phyloP scores from a whole-genome alignment of 345 rosid genomes.

The Bruguiera sexangula region DNA sequence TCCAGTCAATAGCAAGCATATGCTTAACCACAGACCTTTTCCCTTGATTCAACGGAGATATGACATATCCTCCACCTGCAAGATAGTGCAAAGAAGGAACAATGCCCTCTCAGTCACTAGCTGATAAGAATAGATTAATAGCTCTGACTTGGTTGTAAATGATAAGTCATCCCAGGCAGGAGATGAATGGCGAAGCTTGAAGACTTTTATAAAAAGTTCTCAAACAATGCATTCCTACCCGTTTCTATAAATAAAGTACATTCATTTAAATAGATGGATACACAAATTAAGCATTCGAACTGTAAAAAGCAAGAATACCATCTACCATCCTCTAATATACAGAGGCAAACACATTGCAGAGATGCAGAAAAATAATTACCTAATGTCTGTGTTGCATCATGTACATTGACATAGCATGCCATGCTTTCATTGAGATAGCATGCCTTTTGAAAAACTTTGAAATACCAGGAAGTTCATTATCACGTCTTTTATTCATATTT shows the following conservation, averaged over 20 bases:
- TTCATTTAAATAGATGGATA: not conserved
- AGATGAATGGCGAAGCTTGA: not conserved
- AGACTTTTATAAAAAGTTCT: no score
- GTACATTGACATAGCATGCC: not conserved
- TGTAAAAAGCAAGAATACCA: not conserved
- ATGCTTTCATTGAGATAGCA: not conserved
- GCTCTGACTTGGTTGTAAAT: not conserved
- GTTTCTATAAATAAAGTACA: no score
- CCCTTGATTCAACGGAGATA: conserved; percentile 72
- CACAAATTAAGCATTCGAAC: not conserved
- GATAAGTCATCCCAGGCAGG: no score
- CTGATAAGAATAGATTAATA: not conserved
- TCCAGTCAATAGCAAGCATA: conserved; percentile 99
- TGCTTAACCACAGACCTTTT: conserved; percentile 80
- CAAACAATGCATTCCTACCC: no score
- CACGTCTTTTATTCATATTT: not conserved
- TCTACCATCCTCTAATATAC: no score
- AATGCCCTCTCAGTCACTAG: not conserved
- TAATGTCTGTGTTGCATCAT: no score
- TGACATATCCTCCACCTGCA: conserved; percentile 94
- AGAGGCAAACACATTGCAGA: not conserved
- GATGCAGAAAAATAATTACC: not conserved
- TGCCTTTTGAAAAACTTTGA: not conserved
- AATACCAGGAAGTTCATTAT: conserved; percentile 9
- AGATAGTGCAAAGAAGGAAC: conserved; percentile 15